phyloP scores from a whole-genome alignment of 257 asterid species.

The Thymus quinquecostatus region DNA sequence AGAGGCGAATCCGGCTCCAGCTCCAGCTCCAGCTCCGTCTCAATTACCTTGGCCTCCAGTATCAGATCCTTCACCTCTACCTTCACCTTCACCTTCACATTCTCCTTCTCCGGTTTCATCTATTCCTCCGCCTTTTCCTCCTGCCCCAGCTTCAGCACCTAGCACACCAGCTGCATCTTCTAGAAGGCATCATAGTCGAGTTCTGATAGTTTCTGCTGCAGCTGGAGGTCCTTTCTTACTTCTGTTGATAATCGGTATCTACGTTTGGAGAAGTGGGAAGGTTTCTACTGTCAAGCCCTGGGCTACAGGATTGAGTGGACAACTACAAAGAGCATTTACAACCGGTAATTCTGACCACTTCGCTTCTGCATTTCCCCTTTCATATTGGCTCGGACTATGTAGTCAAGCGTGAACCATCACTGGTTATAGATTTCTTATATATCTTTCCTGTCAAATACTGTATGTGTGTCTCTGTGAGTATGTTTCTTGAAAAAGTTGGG shows the following conservation, averaged over 20 bases:
- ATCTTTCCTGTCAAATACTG: neutral
- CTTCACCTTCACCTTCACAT: constrained; percentile 6
- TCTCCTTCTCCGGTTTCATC: constrained; percentile 43
- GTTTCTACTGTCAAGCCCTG: constrained; percentile 89
- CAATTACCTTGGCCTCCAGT: constrained; percentile 40
- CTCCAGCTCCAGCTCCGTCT: neutral
- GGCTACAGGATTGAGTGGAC: constrained; percentile 93
- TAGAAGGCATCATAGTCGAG: constrained; percentile 16
- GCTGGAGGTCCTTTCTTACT: constrained; percentile 64
- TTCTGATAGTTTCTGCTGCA: constrained; percentile 46
- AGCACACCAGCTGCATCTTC: constrained; percentile 8
- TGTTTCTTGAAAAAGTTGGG: neutral
- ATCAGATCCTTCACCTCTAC: constrained; percentile 36
- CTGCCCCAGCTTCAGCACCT: constrained; percentile 34
- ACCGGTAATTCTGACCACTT: constrained; percentile 55
- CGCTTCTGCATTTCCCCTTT: neutral
- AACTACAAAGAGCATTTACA: constrained; percentile 79
- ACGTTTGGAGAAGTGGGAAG: constrained; percentile 51
- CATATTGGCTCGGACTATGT: no score
- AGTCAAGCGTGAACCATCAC: neutral
- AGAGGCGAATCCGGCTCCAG: neutral
- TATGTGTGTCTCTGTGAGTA: neutral
- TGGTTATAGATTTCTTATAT: neutral
- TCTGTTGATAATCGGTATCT: constrained; percentile 40
- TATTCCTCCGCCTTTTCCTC: constrained; percentile 46